Evolutionary conservation across 495 filamentous ascomycete genomes (phyloP), one percentile per base, ranked within the genome.

Genomic region (Aspergillus biplanus): DNA sequence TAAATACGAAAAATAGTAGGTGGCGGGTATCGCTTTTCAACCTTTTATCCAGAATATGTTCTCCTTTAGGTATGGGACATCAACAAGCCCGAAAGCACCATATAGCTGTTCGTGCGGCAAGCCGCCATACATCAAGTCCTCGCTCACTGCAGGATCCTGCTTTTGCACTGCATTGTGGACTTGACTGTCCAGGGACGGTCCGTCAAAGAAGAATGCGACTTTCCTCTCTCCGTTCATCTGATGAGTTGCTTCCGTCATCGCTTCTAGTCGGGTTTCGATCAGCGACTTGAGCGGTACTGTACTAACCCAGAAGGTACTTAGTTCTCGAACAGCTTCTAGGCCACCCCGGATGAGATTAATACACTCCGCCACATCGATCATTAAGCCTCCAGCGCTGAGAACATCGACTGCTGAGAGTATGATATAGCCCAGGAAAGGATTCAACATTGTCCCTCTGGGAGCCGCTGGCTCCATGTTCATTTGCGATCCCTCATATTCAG

Each of bases 401-500:
- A 83, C 78, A 33, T 85, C 82, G 15, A 80, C 72, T 3, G 81
- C 82, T 4, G 75, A 75, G 12, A 83, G 65, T 13, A 83, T 75
- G 12, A 77, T 63, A 39, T 79, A 82, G 7, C 76, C 79, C 9
- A 79, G 57, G 62, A 78, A 80, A 0, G 82, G 82, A 27, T 76
- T 78, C 8, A 83, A 63, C 60, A 77, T 53, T 0, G 62, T 68
- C 13, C 56, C 56, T 15, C 65, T 67, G 2, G 52, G 62, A 8
- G 58, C 13, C 5, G 53, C 44, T 9, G 56, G 34, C 4, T 76
- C 71, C 42, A 68, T 21, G 55, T 18, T 47, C 32, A 66, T 34
- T 12, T 67, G 68, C 6, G 73, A 62, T 15, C 69, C 58, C 5
- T 67, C 65, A 21, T 71, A 56, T 1, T 73, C 69, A 0, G 67